A percentile compares a stretch with the other conserved stretches of the same genome.
Evolutionary conservation across 345 rosid genomes (phyloP).

Genomic region (Eucalyptus marginata): DNA sequence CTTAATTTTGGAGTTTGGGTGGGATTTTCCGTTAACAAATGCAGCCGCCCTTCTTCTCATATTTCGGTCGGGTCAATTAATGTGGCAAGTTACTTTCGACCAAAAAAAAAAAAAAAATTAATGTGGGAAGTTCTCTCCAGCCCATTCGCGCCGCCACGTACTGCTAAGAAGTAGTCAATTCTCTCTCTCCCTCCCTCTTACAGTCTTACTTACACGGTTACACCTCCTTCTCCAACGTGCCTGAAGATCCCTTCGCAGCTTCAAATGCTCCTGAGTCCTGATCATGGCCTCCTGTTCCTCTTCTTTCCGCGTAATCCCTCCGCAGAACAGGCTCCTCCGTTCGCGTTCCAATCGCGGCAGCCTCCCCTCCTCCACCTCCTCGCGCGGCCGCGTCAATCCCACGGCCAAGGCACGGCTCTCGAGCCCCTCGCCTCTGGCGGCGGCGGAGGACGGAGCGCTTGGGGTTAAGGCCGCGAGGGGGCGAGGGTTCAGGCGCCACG

Average conservation of each 20-base stretch:
- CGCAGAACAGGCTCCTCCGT: not conserved
- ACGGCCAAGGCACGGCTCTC: not conserved
- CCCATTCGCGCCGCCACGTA: not conserved
- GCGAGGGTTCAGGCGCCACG: not conserved
- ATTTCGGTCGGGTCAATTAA: not conserved
- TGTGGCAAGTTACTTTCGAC: fast-evolving
- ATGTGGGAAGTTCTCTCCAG: not conserved
- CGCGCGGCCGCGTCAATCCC: not conserved
- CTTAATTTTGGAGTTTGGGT: not conserved
- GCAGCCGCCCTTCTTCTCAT: not conserved
- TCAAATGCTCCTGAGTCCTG: not conserved
- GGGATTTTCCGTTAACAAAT: not conserved
- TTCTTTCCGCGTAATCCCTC: not conserved
- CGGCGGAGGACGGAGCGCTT: not conserved
- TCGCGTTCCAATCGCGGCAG: not conserved
- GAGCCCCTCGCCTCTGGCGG: not conserved
- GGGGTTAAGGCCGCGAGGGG: not conserved
- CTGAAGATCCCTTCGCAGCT: not conserved
- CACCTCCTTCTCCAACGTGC: not conserved
- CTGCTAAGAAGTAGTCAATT: not conserved
- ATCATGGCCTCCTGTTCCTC: not conserved
- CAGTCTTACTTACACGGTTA: too few relatives aligned
- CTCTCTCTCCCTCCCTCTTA: not conserved
- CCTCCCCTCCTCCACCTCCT: not conserved
- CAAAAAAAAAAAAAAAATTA: too few relatives aligned